Conservation (phyloP, 2,329 filamentous ascomycete genomes). For the Pseudocercospora cruenta region DNA sequence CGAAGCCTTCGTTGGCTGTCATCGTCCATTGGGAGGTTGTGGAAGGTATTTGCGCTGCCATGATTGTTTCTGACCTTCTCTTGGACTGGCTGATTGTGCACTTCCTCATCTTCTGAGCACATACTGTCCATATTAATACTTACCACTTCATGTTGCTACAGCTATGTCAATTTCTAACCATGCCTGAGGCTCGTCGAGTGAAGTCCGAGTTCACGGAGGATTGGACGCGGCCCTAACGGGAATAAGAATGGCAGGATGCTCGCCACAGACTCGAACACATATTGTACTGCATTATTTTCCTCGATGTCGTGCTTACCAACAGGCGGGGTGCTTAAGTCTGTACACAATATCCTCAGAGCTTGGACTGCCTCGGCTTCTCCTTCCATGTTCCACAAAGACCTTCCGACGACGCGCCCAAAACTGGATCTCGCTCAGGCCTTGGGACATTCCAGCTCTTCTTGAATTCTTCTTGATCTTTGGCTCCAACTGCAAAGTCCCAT, state of each 20-base stretch:
- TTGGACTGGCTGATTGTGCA: too few species aligned
- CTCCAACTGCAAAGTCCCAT: conserved; percentile 57
- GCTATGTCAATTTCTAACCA: too few species aligned
- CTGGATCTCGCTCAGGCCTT: conserved; percentile 53
- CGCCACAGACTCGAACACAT: too few species aligned
- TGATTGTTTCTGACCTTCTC: not conserved
- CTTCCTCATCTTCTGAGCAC: too few species aligned
- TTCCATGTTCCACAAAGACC: conserved; percentile 44
- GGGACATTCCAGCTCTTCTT: conserved; percentile 51
- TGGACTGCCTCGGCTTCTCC: not conserved
- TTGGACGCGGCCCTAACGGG: too few species aligned
- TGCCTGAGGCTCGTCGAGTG: too few species aligned
- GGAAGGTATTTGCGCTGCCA: not conserved
- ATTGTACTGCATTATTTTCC: too few species aligned
- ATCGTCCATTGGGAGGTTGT: conserved; percentile 53
- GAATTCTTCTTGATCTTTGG: conserved; percentile 47
- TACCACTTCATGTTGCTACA: too few species aligned
- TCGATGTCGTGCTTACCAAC: not conserved
- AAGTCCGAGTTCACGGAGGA: too few species aligned
- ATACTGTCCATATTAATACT: too few species aligned
- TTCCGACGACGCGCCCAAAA: conserved; percentile 46
- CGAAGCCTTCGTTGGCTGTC: conserved; percentile 59
- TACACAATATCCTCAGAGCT: not conserved
- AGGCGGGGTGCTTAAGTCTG: not conserved
- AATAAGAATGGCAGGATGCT: too few species aligned